Percentiles rank a stretch among this genome's conserved stretches.
Conservation (phyloP, 352 stramenopile species). For the Phytophthora sp. region DNA sequence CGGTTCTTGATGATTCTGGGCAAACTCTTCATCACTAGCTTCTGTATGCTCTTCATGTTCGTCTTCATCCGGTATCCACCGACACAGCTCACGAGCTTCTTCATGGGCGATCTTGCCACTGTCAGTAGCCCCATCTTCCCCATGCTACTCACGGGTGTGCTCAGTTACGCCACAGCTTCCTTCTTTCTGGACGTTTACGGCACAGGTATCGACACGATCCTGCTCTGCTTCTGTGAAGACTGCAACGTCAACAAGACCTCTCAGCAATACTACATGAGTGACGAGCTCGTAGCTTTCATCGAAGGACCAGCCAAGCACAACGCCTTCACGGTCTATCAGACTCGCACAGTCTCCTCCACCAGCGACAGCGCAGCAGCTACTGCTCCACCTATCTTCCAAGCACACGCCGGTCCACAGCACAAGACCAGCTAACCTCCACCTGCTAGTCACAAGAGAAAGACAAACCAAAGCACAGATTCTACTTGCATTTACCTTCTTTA, state of each 20-base stretch:
- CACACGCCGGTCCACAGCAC: conserved; percentile 12
- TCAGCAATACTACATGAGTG: conserved; percentile 84
- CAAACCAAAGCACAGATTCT: conserved; percentile 20
- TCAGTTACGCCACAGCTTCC: conserved; percentile 74
- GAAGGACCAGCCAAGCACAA: conserved; percentile 81
- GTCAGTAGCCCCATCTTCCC: conserved; percentile 81
- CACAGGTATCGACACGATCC: conserved; percentile 84
- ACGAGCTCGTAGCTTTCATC: conserved; percentile 83
- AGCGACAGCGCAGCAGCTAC: conserved; percentile 29
- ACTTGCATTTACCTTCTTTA: conserved; percentile 22
- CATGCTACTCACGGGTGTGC: conserved; percentile 72
- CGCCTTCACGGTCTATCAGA: conserved; percentile 67
- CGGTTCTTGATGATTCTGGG: conserved; percentile 88
- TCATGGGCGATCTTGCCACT: conserved; percentile 70
- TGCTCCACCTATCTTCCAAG: conserved; percentile 38
- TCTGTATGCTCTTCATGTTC: conserved; percentile 85
- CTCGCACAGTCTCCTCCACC: conserved; percentile 10
- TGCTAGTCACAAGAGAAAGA: conserved; percentile 12
- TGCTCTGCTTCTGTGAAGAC: conserved; percentile 90
- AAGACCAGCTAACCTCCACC: conserved; percentile 13
- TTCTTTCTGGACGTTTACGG: conserved; percentile 88
- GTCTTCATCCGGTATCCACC: conserved; percentile 77
- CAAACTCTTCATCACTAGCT: conserved; percentile 87
- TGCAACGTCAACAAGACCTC: conserved; percentile 83
- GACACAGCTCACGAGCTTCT: conserved; percentile 63